phyloP scores from a whole-genome alignment of 371 early-diverging fungal genomes.

The Mortierella sp. region DNA sequence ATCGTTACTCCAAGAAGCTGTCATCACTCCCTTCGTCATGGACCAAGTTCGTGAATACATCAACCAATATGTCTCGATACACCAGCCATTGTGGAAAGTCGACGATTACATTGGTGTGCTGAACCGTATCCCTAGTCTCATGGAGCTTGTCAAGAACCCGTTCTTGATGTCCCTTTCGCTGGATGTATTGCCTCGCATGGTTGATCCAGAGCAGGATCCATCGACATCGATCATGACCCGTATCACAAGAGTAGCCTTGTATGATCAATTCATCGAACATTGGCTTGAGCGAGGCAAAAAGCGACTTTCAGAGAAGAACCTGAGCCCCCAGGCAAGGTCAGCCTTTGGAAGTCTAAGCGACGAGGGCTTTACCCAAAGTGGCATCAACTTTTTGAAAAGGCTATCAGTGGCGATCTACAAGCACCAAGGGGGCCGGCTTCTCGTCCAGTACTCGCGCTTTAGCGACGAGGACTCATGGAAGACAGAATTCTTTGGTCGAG shows the following conservation, averaged over 20 bases:
- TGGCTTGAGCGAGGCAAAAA: conserved; percentile 9
- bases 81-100: background rate
- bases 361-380: conserved; percentile 2
- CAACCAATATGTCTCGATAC: background rate
- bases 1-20: background rate
- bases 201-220: background rate
- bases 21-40: background rate
- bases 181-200: conserved; percentile 7
- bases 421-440: background rate
- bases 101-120: conserved; percentile 1
- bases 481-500: background rate
- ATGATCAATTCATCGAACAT: conserved; percentile 6
- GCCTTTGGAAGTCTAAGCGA: background rate
- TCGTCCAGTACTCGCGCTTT: background rate
- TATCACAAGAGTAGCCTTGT: conserved; percentile 1
- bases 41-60: background rate
- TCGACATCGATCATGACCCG: no score
- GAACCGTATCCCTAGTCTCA: background rate
- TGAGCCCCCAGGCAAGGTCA: background rate
- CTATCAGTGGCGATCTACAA: conserved; percentile 9
- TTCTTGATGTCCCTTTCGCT: conserved; percentile 4
- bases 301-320: background rate
- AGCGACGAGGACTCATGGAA: background rate
- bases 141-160: conserved; percentile 13
- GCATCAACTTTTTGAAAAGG: background rate